These are phyloP conservation scores for Aaosphaeria pasadenensis DNA, from an alignment of 2,329 filamentous ascomycete species.

Conservation along the genomic window DNA sequence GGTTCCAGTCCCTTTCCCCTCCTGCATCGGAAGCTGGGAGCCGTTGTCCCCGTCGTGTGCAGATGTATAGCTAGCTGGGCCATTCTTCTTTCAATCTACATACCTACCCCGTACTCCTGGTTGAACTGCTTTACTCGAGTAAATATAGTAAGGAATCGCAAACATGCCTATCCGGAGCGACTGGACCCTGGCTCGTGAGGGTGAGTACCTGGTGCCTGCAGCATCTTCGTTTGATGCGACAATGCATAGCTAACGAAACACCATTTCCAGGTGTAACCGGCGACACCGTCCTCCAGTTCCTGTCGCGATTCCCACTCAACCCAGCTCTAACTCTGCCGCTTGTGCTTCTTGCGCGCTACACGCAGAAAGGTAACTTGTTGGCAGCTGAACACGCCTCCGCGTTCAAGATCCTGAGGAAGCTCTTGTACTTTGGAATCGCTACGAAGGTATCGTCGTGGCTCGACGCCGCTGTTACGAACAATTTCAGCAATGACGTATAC, in stretches of 20 bases:
- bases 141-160: too few relatives aligned
- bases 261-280: slow-evolving; percentile 34
- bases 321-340: slow-evolving; percentile 63
- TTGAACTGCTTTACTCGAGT: too few relatives aligned
- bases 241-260: background rate
- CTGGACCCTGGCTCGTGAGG: slow-evolving; percentile 38
- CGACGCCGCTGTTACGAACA: slow-evolving; percentile 50
- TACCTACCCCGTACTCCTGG: too few relatives aligned
- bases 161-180: slow-evolving; percentile 37
- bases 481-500: slow-evolving; percentile 54
- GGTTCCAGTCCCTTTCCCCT: too few relatives aligned
- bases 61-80: too few relatives aligned
- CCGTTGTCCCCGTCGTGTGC: too few relatives aligned
- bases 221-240: background rate
- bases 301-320: slow-evolving; percentile 62
- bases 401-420: slow-evolving; percentile 52
- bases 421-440: slow-evolving; percentile 54
- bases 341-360: slow-evolving; percentile 61
- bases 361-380: slow-evolving; percentile 58
- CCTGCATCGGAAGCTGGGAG: too few relatives aligned
- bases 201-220: slow-evolving; percentile 14
- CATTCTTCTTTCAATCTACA: too few relatives aligned
- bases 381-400: slow-evolving; percentile 49
- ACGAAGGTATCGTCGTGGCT: slow-evolving; percentile 51
- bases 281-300: slow-evolving; percentile 57